phyloP scores from a whole-genome alignment of 768 basidiomycete genomes.

The Pleurotus platypus region DNA sequence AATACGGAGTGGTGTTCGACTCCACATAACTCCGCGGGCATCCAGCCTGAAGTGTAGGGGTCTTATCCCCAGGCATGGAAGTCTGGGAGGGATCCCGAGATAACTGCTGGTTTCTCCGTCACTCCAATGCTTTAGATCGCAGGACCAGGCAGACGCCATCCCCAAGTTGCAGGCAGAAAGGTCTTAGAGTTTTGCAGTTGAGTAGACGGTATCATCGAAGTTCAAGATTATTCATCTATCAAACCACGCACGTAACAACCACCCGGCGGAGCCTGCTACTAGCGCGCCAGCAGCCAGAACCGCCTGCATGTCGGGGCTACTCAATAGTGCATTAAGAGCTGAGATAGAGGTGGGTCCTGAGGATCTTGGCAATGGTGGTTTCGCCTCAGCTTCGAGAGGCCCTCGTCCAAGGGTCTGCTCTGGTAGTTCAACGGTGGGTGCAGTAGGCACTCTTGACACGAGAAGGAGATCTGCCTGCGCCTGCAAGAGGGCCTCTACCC shows the following conservation, averaged over 20 bases:
- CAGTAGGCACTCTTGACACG: not conserved
- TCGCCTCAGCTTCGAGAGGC: not conserved
- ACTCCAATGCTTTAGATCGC: too few species aligned
- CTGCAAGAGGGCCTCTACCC: conserved; percentile 45
- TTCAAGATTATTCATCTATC: conserved; percentile 1
- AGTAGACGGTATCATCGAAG: too few species aligned
- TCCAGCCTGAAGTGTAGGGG: too few species aligned
- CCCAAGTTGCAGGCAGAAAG: too few species aligned
- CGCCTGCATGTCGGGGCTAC: not conserved
- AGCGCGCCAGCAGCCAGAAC: conserved; percentile 5
- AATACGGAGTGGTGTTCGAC: too few species aligned
- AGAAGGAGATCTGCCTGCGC: conserved; percentile 34
- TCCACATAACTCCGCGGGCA: too few species aligned
- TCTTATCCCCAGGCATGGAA: too few species aligned
- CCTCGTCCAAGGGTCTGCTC: not conserved
- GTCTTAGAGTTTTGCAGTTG: too few species aligned
- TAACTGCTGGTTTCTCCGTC: too few species aligned
- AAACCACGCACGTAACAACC: conserved; percentile 9
- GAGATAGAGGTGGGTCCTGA: not conserved
- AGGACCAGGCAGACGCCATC: too few species aligned
- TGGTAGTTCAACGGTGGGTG: not conserved
- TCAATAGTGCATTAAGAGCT: not conserved
- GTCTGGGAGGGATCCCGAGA: too few species aligned
- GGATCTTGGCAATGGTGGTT: not conserved
- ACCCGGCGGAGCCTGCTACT: conserved; percentile 6